These are phyloP conservation scores for Leucocoprinus sp. DNA, from an alignment of 768 basidiomycete species.

Conservation along the genomic window DNA sequence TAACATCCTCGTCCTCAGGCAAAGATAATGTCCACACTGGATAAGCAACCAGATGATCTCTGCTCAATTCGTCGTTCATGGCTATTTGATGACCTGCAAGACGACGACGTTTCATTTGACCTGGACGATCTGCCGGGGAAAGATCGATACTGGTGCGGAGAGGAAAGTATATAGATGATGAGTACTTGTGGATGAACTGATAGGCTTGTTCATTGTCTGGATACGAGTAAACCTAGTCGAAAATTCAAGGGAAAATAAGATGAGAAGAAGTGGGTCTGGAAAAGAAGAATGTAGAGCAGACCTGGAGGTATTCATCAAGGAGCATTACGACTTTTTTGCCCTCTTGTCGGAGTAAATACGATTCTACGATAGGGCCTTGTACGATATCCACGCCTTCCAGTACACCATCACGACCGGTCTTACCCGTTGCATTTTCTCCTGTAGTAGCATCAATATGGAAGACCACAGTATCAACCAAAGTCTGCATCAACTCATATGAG, in stretches of 20 bases:
- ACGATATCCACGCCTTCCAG: constrained; percentile 58
- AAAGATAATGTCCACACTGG: constrained; percentile 62
- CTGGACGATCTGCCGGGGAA: neutral
- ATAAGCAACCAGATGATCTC: constrained; percentile 40
- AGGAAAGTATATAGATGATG: constrained; percentile 46
- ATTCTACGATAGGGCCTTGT: constrained; percentile 49
- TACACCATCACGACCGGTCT: constrained; percentile 24
- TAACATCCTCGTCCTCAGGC: constrained; percentile 48
- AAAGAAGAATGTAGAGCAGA: constrained; percentile 15
- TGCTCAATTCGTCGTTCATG: constrained; percentile 22
- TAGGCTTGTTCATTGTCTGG: constrained; percentile 46
- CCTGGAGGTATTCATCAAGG: constrained; percentile 74
- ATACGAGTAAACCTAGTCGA: constrained; percentile 59
- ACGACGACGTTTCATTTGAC: constrained; percentile 25
- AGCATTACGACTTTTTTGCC: constrained; percentile 46
- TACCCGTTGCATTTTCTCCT: constrained; percentile 45
- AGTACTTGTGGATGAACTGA: constrained; percentile 34
- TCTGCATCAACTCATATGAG: constrained; percentile 25
- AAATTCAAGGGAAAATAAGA: neutral
- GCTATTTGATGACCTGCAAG: constrained; percentile 52
- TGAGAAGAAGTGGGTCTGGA: neutral
- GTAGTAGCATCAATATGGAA: constrained; percentile 77
- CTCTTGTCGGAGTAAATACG: constrained; percentile 40
- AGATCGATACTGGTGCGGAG: constrained; percentile 34
- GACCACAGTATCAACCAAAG: constrained; percentile 59